These are phyloP conservation scores for Kuraishia ogatae DNA, from an alignment of 805 yeast species.

Conservation along the genomic window DNA sequence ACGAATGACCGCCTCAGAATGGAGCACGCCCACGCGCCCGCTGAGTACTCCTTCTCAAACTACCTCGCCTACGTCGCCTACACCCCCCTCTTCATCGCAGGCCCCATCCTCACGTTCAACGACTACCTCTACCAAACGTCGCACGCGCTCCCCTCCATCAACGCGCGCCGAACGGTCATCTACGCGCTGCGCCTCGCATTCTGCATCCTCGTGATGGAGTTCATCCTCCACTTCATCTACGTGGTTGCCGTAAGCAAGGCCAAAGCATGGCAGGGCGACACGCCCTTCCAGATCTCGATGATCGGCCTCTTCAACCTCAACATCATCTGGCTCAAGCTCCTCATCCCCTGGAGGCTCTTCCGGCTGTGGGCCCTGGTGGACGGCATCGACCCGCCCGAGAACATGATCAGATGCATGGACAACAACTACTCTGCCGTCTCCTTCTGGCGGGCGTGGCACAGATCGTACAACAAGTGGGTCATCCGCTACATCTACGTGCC, in stretches of 20 bases:
- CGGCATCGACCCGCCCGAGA: conserved; percentile 93
- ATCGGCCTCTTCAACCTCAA: conserved; percentile 85
- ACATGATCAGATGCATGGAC: conserved; percentile 93
- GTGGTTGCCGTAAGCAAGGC: conserved; percentile 90
- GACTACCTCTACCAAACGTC: conserved; percentile 75
- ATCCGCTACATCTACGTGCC: conserved; percentile 86
- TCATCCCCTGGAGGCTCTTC: conserved; percentile 95
- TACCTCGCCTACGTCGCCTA: conserved; percentile 73
- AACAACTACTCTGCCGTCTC: conserved; percentile 88
- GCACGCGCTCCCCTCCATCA: conserved; percentile 52
- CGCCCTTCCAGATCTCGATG: conserved; percentile 94
- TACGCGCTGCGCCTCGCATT: conserved; percentile 64
- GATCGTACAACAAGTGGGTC: conserved; percentile 87
- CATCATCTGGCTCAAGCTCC: conserved; percentile 84
- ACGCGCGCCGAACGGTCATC: conserved; percentile 36
- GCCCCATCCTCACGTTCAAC: conserved; percentile 90
- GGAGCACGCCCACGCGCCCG: too few species aligned
- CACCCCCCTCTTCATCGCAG: conserved; percentile 89
- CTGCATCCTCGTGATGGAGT: conserved; percentile 84
- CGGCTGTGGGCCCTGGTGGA: conserved; percentile 91
- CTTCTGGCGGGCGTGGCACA: conserved; percentile 99
- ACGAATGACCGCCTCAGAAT: conserved; percentile 54
- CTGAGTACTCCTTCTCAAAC: conserved; percentile 54
- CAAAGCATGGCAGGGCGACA: conserved; percentile 80
- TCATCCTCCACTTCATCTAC: conserved; percentile 76